Conservation (phyloP, 768 basidiomycete genomes). For the Mycena galopus region DNA sequence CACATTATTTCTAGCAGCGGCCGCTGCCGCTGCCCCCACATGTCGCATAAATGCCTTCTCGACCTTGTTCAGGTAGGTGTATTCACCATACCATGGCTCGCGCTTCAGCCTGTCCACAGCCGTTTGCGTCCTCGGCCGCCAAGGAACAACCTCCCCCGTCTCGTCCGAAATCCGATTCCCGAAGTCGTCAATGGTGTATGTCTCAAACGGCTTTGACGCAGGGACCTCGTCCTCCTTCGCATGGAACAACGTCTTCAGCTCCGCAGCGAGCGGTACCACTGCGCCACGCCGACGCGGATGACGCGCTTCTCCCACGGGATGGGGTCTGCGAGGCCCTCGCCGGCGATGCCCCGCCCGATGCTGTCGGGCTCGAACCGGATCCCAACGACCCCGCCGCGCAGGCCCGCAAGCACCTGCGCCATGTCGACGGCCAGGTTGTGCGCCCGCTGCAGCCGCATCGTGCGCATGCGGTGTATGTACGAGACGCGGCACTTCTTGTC, state of each 20-base stretch:
- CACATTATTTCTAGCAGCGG: no score
- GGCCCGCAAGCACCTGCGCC: slow-evolving; percentile 48
- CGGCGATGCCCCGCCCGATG: slow-evolving; percentile 51
- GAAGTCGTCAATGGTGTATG: slow-evolving; percentile 15
- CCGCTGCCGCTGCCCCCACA: neutral
- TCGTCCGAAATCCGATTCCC: neutral
- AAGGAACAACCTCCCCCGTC: slow-evolving; percentile 9
- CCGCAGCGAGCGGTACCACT: slow-evolving; percentile 9
- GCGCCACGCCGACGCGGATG: slow-evolving; percentile 49
- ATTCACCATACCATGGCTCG: slow-evolving; percentile 22
- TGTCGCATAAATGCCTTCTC: neutral
- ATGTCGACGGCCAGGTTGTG: slow-evolving; percentile 45
- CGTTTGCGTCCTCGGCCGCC: neutral
- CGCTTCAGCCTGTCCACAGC: neutral
- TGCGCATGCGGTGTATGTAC: slow-evolving; percentile 48
- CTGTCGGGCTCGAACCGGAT: slow-evolving; percentile 47
- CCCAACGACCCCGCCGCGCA: slow-evolving; percentile 53
- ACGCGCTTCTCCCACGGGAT: slow-evolving; percentile 46
- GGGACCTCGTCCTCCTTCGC: neutral
- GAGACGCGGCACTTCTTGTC: slow-evolving; percentile 51
- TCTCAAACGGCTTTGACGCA: neutral
- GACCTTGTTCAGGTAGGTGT: neutral
- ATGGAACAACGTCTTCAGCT: slow-evolving; percentile 13
- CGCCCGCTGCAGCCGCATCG: slow-evolving; percentile 51
- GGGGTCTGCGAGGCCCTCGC: slow-evolving; percentile 52